These are phyloP conservation scores for Pichia nakasei DNA, from an alignment of 805 yeast genomes.

Conservation along the genomic window DNA sequence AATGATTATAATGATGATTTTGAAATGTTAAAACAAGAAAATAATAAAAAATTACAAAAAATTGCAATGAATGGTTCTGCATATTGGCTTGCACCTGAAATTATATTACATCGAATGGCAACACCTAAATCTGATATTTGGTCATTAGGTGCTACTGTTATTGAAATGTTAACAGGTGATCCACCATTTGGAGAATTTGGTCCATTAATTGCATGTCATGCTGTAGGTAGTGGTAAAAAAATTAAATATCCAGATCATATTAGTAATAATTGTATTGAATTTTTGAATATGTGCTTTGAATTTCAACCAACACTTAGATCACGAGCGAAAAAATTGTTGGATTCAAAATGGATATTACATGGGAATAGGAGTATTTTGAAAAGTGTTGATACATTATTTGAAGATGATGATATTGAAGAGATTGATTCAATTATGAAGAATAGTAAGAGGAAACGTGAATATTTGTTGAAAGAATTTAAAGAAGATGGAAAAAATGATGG, in stretches of 20 bases:
- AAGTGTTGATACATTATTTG: conserved; percentile 1
- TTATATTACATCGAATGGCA: conserved; percentile 55
- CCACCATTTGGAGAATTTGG: conserved; percentile 80
- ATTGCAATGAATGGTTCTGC: conserved; percentile 72
- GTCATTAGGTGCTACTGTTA: conserved; percentile 93
- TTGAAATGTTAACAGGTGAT: conserved; percentile 74
- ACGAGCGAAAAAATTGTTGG: conserved; percentile 44
- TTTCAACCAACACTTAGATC: conserved; percentile 54
- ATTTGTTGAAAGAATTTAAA: neutral
- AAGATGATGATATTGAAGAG: neutral
- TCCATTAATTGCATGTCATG: conserved; percentile 75
- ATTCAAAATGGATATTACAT: conserved; percentile 51
- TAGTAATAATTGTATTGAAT: conserved; percentile 26
- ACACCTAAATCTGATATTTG: conserved; percentile 85
- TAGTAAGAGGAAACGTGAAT: neutral
- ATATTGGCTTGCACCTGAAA: conserved; percentile 99
- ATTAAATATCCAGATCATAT: conserved; percentile 53
- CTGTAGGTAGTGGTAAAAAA: conserved; percentile 66
- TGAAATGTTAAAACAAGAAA: conserved; percentile 8
- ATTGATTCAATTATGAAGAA: neutral
- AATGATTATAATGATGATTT: conserved; percentile 22
- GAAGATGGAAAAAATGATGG: neutral
- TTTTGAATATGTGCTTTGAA: conserved; percentile 59
- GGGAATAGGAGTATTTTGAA: conserved; percentile 1
- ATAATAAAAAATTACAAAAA: conserved; percentile 27